Evolutionary conservation across 805 yeast species (phyloP).

Genomic region (Cephaloascus fragrans): DNA sequence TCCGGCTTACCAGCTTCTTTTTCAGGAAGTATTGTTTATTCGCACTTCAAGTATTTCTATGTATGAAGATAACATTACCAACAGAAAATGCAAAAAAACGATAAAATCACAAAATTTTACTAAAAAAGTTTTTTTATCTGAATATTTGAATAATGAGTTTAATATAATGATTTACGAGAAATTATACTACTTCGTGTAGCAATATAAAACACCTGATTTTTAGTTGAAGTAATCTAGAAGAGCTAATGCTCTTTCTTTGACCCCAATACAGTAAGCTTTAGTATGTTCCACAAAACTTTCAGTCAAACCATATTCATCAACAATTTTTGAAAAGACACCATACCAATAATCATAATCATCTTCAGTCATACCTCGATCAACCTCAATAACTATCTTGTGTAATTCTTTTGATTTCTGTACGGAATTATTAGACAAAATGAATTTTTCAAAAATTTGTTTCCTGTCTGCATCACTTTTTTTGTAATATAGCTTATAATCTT

Average conservation of each 20-base stretch:
- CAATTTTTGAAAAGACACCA: neutral
- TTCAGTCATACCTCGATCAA: neutral
- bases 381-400: neutral
- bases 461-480: conserved; percentile 8
- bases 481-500: conserved; percentile 15
- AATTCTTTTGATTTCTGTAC: neutral
- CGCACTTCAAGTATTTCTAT: no score
- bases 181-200: no score
- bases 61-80: no score
- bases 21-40: no score
- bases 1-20: no score
- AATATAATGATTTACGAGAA: no score
- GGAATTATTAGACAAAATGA: neutral
- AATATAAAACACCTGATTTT: no score
- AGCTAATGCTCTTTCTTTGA: neutral
- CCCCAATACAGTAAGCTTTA: neutral
- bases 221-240: no score
- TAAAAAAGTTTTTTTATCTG: no score
- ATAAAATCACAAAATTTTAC: no score
- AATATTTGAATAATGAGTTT: no score
- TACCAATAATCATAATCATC: neutral
- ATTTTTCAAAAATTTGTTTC: neutral
- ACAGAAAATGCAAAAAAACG: no score
- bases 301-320: neutral
- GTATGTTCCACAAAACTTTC: neutral